phyloP scores from a whole-genome alignment of 1,284 basidiomycete genomes.

The Meira miltonrushii region DNA sequence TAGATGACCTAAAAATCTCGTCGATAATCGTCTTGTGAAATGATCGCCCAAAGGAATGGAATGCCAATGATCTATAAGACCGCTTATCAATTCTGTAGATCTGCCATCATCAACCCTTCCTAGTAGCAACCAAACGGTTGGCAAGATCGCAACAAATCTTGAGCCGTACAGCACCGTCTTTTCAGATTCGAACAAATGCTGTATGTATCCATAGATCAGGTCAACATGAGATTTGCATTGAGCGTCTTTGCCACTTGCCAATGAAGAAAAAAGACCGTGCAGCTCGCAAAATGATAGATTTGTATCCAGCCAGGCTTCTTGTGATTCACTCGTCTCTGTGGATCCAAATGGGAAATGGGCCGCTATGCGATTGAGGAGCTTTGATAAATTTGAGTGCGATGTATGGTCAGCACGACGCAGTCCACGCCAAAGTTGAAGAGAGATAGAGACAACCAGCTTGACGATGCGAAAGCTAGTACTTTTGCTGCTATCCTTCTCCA shows the following conservation, averaged over 20 bases:
- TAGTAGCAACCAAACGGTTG: constrained; percentile 1
- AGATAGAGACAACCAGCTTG: no score
- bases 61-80: constrained; percentile 1
- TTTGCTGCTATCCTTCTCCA: no score
- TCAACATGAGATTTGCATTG: no score
- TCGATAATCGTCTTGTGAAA: neutral
- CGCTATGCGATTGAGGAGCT: constrained; percentile 1
- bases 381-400: no score
- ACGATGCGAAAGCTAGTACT: no score
- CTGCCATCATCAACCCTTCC: neutral
- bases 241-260: neutral
- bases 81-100: neutral
- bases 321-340: neutral
- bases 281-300: constrained; percentile 7
- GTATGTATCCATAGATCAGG: no score
- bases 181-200: no score
- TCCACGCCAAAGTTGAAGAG: no score
- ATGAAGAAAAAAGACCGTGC: neutral
- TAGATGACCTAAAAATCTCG: neutral
- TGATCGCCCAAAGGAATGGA: neutral
- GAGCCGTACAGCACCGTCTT: neutral
- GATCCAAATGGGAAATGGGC: constrained; percentile 4
- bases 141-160: neutral
- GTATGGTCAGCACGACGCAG: no score
- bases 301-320: neutral